Percentiles rank a stretch among this genome's conserved stretches.
Evolutionary conservation across 345 rosid genomes (phyloP).

Genomic region (Pugionium dolabratum): DNA sequence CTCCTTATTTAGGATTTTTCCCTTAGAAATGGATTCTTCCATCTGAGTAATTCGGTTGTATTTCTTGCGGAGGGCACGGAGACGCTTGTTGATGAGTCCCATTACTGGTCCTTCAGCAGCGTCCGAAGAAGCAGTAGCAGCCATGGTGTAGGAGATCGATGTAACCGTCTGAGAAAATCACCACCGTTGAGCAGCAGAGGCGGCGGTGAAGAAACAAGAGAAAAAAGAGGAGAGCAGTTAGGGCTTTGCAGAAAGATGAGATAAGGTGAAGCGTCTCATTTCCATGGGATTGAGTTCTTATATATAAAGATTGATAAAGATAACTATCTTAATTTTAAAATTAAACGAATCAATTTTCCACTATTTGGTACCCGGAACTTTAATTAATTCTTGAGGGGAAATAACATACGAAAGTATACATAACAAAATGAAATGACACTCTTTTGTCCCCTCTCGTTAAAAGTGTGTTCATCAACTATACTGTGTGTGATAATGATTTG

Average conservation of each 20-base stretch:
- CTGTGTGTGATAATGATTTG: no score
- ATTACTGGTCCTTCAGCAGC: constrained; percentile 80
- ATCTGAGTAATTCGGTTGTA: constrained; percentile 71
- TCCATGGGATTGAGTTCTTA: not conserved
- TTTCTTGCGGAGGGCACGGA: constrained; percentile 91
- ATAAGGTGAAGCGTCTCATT: constrained; percentile 31
- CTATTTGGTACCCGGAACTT: no score
- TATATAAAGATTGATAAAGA: no score
- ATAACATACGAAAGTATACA: no score
- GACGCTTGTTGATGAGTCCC: constrained; percentile 78
- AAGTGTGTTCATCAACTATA: no score
- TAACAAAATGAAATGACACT: no score
- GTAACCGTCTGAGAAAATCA: constrained; percentile 7
- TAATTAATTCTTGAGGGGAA: no score
- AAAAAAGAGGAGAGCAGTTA: constrained; percentile 10
- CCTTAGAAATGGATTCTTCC: constrained; percentile 82
- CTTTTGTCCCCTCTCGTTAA: no score
- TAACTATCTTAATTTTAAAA: no score
- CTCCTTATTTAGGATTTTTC: constrained; percentile 77
- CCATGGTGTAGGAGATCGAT: constrained; percentile 19
- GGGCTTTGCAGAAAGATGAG: constrained; percentile 34
- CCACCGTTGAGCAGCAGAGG: constrained; percentile 34
- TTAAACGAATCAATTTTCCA: no score
- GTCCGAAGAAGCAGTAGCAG: constrained; percentile 53
- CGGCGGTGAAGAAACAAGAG: constrained; percentile 16